phyloP scores from a whole-genome alignment of 1,284 basidiomycete genomes.

The Amylostereum areolatum region DNA sequence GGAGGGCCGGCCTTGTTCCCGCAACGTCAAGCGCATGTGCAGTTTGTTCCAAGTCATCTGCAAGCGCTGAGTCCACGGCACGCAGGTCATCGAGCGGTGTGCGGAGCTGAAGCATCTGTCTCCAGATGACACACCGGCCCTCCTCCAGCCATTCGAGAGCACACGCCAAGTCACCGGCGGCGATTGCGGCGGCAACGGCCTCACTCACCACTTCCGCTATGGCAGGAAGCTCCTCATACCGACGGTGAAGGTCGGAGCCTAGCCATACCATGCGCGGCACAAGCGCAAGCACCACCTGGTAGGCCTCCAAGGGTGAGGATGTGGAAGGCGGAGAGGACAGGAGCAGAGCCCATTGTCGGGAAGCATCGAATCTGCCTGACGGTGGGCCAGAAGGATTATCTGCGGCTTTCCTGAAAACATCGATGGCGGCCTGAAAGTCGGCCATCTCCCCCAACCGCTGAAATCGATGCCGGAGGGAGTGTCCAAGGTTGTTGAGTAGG shows the following conservation, averaged over 20 bases:
- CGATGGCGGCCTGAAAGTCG: background rate
- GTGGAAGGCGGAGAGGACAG: no score
- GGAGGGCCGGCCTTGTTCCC: background rate
- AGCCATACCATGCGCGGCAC: no score
- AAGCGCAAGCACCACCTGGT: no score
- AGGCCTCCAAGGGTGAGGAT: no score
- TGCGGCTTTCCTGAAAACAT: background rate
- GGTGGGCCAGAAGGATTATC: no score
- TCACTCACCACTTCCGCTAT: no score
- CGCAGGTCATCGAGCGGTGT: background rate
- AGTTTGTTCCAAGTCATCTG: background rate
- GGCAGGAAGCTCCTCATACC: no score
- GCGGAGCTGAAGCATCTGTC: background rate
- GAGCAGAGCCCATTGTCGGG: no score
- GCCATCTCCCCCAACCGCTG: background rate
- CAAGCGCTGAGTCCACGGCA: background rate
- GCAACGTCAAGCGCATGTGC: background rate
- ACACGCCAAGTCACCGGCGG: background rate
- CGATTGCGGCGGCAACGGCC: background rate
- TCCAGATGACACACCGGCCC: background rate
- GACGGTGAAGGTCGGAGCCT: background rate
- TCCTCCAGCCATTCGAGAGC: background rate
- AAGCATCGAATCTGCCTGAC: no score
- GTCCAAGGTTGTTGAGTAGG: background rate
- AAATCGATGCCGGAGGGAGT: background rate